These are phyloP conservation scores for Piromyces finnis DNA, from an alignment of 192 early-diverging fungal genomes.

Conservation along the genomic window DNA sequence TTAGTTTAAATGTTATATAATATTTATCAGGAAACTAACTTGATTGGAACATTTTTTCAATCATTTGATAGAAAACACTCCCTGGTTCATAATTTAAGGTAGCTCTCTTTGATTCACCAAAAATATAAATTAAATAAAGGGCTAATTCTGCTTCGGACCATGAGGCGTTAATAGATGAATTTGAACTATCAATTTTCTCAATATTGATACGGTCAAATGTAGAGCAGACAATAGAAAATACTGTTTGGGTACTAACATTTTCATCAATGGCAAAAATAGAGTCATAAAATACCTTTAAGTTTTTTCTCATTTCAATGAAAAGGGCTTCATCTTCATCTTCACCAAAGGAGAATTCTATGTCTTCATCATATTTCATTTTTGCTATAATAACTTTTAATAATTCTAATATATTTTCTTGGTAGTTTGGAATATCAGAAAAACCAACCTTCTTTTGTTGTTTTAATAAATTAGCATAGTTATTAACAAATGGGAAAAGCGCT, in stretches of 20 bases:
- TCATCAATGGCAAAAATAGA: constrained; percentile 53
- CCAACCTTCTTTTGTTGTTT: constrained; percentile 22
- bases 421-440: constrained; percentile 12
- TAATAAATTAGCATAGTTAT: constrained; percentile 44
- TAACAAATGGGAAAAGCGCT: constrained; percentile 58
- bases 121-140: constrained; percentile 54
- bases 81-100: neutral
- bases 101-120: constrained; percentile 30
- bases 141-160: constrained; percentile 66
- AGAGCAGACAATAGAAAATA: constrained; percentile 36
- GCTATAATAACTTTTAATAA: constrained; percentile 49
- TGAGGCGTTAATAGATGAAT: neutral
- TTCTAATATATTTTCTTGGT: constrained; percentile 23
- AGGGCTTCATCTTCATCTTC: constrained; percentile 59
- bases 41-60: constrained; percentile 39
- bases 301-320: constrained; percentile 53
- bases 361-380: constrained; percentile 84
- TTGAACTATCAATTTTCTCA: constrained; percentile 17
- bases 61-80: constrained; percentile 30
- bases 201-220: constrained; percentile 41
- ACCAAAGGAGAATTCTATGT: constrained; percentile 51
- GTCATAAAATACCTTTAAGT: constrained; percentile 49
- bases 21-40: constrained; percentile 16
- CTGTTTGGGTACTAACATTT: constrained; percentile 29
- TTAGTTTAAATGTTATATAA: too few relatives aligned